Conservation (phyloP, 176 grass and related monocot genomes). For the Avena sativa region DNA sequence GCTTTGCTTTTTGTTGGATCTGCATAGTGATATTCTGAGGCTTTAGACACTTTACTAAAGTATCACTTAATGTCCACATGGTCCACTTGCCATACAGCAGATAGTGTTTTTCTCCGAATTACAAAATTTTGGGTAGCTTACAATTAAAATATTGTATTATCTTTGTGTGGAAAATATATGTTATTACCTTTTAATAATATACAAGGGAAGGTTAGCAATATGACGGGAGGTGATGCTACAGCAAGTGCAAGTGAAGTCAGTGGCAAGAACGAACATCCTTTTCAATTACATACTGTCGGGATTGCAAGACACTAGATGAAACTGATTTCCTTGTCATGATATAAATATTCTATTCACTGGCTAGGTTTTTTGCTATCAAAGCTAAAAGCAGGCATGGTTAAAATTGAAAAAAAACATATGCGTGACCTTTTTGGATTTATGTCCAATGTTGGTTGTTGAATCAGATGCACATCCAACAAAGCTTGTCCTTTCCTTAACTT, state of each 20-base stretch:
- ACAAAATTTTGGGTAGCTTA: neutral
- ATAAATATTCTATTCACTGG: neutral
- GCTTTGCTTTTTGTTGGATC: neutral
- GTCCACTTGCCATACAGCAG: neutral
- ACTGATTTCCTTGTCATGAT: neutral
- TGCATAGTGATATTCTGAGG: neutral
- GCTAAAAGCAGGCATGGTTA: neutral
- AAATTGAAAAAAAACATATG: constrained; percentile 1
- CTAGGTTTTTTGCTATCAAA: constrained; percentile 12
- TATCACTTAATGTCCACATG: neutral
- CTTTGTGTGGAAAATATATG: neutral
- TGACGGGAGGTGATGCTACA: neutral
- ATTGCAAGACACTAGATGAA: neutral
- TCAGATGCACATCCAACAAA: constrained; percentile 9
- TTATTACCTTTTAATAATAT: constrained; percentile 20
- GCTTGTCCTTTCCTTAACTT: constrained; percentile 26
- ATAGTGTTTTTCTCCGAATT: constrained; percentile 14
- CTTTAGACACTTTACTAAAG: constrained; percentile 8
- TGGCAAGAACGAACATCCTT: neutral
- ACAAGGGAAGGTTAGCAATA: neutral
- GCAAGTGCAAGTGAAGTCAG: neutral
- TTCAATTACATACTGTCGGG: neutral
- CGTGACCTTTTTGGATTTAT: neutral
- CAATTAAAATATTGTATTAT: neutral
- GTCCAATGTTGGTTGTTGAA: neutral